Evolutionary conservation across 768 basidiomycete genomes (phyloP).

Genomic region (Kwoniella heveanensis): DNA sequence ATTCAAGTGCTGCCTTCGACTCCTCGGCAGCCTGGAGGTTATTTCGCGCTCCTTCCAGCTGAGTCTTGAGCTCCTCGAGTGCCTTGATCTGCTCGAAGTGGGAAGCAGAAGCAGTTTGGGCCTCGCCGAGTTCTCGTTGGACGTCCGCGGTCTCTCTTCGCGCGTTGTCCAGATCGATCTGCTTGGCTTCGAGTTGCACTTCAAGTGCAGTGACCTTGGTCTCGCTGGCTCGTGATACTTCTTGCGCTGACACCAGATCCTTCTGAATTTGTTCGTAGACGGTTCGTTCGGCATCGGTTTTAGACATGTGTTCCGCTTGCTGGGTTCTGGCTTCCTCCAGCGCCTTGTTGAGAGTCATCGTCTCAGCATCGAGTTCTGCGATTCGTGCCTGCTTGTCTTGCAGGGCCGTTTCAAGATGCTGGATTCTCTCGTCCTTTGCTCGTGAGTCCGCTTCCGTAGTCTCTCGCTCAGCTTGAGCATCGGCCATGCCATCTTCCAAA

Average conservation of each 20-base stretch:
- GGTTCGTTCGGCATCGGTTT: background rate
- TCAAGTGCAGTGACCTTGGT: background rate
- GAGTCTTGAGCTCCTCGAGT: background rate
- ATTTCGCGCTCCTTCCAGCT: background rate
- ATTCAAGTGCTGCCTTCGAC: background rate
- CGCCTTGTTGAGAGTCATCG: background rate
- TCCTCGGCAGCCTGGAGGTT: too few species aligned
- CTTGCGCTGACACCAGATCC: background rate
- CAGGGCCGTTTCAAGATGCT: background rate
- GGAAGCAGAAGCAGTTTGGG: too few species aligned
- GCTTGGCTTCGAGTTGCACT: background rate
- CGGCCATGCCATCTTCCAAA: slow-evolving; percentile 17
- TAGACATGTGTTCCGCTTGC: background rate
- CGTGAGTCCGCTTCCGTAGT: background rate
- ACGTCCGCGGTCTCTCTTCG: too few species aligned
- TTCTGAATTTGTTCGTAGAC: background rate
- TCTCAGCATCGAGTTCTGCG: background rate
- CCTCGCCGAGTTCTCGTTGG: too few species aligned
- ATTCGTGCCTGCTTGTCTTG: background rate
- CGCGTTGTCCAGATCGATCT: too few species aligned
- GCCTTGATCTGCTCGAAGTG: too few species aligned
- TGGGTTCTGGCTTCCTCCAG: background rate
- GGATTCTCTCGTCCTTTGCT: background rate
- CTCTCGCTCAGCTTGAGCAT: background rate
- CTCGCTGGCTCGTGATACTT: background rate